Evolutionary conservation across 148 eudicot genomes (phyloP), one percentile per base, ranked within the genome.

Genomic region (Chenopodium suecicum): DNA sequence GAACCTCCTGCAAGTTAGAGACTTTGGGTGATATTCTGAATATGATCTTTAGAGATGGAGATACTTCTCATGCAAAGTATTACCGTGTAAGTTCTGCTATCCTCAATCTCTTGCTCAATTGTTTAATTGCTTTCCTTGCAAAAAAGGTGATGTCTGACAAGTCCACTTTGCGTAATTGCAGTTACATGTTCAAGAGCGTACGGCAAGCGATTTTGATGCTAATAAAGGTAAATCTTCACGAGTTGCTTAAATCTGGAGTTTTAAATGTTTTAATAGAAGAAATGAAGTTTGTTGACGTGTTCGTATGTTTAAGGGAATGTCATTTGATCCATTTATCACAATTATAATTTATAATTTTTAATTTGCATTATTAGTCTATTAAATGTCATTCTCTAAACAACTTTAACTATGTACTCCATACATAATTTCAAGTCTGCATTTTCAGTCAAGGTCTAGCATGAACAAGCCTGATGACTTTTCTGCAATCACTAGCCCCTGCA

Each of bases 131-230:
- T 82, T 14, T 52, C 66, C 48, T n/a, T 69, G 25, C 70, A 46
- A 70, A 22, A 60, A 63, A 72, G 44, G 65, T 31, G 22, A 71
- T 80, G 71, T 74, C 84, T 83, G 77, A 86, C 75, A 64, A 75
- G 75, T 74, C 34, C 44, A 63, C 41, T 81, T 44, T 72, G 65
- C 50, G 75, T 87, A 32, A 79, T 76, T 85, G 73, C 89, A 96
- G 99, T 88, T 96, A 68, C 99, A 96, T 81, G 89, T 96, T 83
- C 99, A 91, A 80, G 95, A 96, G 86, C 91, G 92, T 82, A 78
- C 82, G 74, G 79, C 84, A 63, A 89, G 79, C 82, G 87, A 86
- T 79, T 78, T 66, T 54, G 88, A 92, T 87, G 69, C 80, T 82
- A 86, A 85, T 76, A 88, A 70, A 84, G 97, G 98, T 95, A 85